These are phyloP conservation scores for Pseudomonodictys pantanalensis DNA, from an alignment of 495 filamentous ascomycete genomes.

Conservation along the genomic window DNA sequence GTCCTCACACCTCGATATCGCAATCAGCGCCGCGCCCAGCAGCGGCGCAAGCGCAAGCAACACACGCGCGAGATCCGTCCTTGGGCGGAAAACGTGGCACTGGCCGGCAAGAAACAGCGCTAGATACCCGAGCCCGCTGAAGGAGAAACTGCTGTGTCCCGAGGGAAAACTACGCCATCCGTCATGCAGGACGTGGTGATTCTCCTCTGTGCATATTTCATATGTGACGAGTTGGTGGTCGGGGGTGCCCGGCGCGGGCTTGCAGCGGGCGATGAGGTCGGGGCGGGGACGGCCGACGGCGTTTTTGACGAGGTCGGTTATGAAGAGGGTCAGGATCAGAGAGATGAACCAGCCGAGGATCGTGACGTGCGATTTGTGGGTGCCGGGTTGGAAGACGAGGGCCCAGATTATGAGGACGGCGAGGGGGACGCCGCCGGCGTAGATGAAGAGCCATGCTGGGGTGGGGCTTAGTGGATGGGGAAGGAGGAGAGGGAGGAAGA, in stretches of 20 bases:
- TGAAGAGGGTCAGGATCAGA: slow-evolving; percentile 71
- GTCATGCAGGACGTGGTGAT: slow-evolving; percentile 78
- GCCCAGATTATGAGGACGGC: slow-evolving; percentile 64
- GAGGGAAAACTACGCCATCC: slow-evolving; percentile 92
- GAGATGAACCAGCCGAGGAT: slow-evolving; percentile 71
- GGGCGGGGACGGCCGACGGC: slow-evolving; percentile 84
- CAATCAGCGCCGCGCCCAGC: slow-evolving; percentile 79
- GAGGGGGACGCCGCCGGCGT: slow-evolving; percentile 70
- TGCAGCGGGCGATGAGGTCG: slow-evolving; percentile 85
- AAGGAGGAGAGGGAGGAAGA: slow-evolving; percentile 2
- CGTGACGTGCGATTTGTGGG: slow-evolving; percentile 83
- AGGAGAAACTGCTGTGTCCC: slow-evolving; percentile 83
- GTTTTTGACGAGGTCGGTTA: slow-evolving; percentile 90
- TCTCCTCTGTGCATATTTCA: slow-evolving; percentile 74
- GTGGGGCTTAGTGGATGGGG: background rate
- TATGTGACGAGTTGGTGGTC: slow-evolving; percentile 65
- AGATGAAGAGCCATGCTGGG: slow-evolving; percentile 68
- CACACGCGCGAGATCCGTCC: slow-evolving; percentile 61
- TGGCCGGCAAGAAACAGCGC: slow-evolving; percentile 77
- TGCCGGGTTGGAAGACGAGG: slow-evolving; percentile 53
- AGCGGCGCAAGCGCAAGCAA: slow-evolving; percentile 64
- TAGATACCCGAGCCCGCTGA: slow-evolving; percentile 80
- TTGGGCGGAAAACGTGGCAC: slow-evolving; percentile 72
- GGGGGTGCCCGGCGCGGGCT: slow-evolving; percentile 61
- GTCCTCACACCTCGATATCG: slow-evolving; percentile 86